Conservation (phyloP, 441 rosid genomes). For the Populus trichocarpa region DNA sequence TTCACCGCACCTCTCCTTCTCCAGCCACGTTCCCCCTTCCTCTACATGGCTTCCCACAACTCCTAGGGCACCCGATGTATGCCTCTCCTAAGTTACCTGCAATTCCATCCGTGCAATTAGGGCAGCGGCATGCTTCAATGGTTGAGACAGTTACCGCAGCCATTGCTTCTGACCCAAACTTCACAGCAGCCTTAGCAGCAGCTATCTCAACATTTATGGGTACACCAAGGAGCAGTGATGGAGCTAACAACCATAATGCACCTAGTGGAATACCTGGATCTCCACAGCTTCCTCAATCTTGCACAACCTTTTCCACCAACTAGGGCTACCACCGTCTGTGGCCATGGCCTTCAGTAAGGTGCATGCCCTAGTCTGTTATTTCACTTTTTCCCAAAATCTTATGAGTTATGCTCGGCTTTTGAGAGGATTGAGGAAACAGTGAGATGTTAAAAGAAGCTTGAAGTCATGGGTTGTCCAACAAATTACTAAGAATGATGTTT, state of each 20-base stretch:
- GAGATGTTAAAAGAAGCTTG: not conserved
- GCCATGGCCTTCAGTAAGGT: not conserved
- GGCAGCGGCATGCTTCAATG: conserved; percentile 44
- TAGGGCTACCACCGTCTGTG: not conserved
- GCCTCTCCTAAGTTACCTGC: conserved; percentile 21
- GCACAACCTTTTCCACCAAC: conserved; percentile 84
- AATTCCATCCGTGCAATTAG: conserved; percentile 26
- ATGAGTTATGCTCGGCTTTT: not conserved
- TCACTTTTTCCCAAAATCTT: not conserved
- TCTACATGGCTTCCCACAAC: conserved; percentile 35
- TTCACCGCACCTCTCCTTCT: conserved; percentile 29
- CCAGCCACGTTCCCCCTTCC: conserved; percentile 40
- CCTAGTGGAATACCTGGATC: conserved; percentile 47
- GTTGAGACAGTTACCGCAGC: conserved; percentile 68
- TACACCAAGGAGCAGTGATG: conserved; percentile 22
- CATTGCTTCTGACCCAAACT: conserved; percentile 74
- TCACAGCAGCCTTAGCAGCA: conserved; percentile 74
- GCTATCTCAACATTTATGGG: conserved; percentile 66
- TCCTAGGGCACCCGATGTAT: conserved; percentile 36
- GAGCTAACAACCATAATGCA: conserved; percentile 15
- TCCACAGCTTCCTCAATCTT: conserved; percentile 82
- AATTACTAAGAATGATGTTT: not conserved
- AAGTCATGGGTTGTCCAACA: not conserved
- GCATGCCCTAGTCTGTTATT: not conserved
- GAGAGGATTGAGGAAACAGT: not conserved